A percentile compares a stretch with the other conserved stretches of the same genome.
phyloP scores from a whole-genome alignment of 2,329 filamentous ascomycete genomes.

The Dichotomopilus funicola region DNA sequence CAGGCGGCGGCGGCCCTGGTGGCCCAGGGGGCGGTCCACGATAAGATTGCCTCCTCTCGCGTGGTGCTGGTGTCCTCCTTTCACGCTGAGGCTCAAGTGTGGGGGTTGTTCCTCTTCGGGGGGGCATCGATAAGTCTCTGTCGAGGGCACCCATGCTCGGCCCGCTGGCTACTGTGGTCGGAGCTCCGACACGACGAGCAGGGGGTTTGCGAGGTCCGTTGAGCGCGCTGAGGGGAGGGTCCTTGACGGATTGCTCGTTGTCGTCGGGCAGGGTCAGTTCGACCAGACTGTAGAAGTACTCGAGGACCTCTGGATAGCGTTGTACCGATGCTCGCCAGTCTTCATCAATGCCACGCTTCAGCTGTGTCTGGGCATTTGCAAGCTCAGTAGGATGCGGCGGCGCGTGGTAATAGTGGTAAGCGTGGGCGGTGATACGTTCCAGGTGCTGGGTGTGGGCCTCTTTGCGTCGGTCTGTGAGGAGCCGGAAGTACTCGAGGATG shows the following conservation, averaged over 20 bases:
- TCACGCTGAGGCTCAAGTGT: constrained; percentile 29
- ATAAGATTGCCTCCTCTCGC: constrained; percentile 23
- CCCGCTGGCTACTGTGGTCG: constrained; percentile 34
- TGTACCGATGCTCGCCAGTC: constrained; percentile 72
- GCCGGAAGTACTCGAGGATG: constrained; percentile 58
- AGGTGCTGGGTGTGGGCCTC: constrained; percentile 49
- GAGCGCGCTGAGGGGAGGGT: constrained; percentile 53
- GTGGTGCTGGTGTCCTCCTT: constrained; percentile 34
- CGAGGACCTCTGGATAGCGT: constrained; percentile 72
- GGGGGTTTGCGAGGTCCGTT: constrained; percentile 40
- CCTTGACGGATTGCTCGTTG: constrained; percentile 51
- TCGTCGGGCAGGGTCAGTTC: constrained; percentile 59
- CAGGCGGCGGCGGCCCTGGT: constrained; percentile 15
- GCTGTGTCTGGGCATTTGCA: constrained; percentile 53
- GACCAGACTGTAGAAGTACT: constrained; percentile 71
- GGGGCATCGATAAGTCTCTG: constrained; percentile 21
- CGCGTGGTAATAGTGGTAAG: constrained; percentile 51
- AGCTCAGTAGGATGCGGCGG: constrained; percentile 57
- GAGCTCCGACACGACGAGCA: constrained; percentile 33
- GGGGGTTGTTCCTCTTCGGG: constrained; percentile 35
- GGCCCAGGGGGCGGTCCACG: constrained; percentile 14
- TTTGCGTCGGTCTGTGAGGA: constrained; percentile 56
- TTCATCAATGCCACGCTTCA: constrained; percentile 70
- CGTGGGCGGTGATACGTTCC: constrained; percentile 48
- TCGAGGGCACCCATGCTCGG: constrained; percentile 28